Percentiles rank a stretch among this genome's conserved stretches.
Evolutionary conservation across 805 yeast species (phyloP).

Genomic region (Yamadazyma nakazawae): DNA sequence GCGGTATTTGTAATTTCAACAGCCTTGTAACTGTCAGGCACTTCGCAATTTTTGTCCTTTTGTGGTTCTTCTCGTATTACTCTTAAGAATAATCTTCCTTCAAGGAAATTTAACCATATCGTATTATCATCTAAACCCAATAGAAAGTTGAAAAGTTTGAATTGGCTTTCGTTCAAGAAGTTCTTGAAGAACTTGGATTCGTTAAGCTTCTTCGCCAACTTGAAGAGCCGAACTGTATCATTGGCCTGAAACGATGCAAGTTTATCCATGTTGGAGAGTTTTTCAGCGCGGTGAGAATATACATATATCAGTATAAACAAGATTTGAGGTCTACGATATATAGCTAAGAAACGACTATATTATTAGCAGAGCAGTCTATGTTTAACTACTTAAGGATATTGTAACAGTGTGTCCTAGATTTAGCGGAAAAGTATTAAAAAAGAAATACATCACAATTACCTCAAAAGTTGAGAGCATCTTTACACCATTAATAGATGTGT

Average conservation of each 20-base stretch:
- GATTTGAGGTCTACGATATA: too few relatives aligned
- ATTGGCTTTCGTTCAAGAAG: slow-evolving; percentile 35
- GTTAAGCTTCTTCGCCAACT: slow-evolving; percentile 33
- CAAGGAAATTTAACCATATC: slow-evolving; percentile 36
- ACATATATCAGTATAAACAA: too few relatives aligned
- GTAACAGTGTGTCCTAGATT: too few relatives aligned
- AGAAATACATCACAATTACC: too few relatives aligned
- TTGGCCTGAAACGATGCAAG: slow-evolving; percentile 36
- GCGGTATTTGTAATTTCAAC: slow-evolving; percentile 7
- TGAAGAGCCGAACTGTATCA: slow-evolving; percentile 29
- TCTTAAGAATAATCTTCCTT: slow-evolving; percentile 32
- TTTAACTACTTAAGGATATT: too few relatives aligned
- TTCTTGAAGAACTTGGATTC: slow-evolving; percentile 29
- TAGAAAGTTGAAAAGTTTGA: slow-evolving; percentile 27
- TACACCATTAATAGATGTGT: neutral
- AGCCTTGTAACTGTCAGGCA: slow-evolving; percentile 4
- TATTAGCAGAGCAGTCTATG: too few relatives aligned
- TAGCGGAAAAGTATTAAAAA: too few relatives aligned
- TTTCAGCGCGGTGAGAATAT: slow-evolving; percentile 2
- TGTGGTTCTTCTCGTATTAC: slow-evolving; percentile 1
- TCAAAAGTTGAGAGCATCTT: too few relatives aligned
- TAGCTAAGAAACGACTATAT: too few relatives aligned
- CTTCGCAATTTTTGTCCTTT: neutral
- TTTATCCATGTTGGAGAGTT: slow-evolving; percentile 28
- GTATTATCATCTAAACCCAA: slow-evolving; percentile 27